A percentile compares a stretch with the other conserved stretches of the same genome.
phyloP scores from a whole-genome alignment of 2,329 filamentous ascomycete species.

The Colletotrichum cuscutae region DNA sequence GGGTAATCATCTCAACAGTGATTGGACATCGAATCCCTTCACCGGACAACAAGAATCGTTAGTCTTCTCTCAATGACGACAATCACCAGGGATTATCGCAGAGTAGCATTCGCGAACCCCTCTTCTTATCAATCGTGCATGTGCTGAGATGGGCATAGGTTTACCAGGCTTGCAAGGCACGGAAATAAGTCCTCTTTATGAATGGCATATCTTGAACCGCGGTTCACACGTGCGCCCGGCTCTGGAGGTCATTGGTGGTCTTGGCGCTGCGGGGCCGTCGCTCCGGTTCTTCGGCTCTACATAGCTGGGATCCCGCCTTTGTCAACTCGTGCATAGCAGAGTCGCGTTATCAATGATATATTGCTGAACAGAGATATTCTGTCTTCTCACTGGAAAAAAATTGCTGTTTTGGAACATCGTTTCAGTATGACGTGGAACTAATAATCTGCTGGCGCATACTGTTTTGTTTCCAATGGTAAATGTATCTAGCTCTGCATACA shows the following conservation, averaged over 20 bases:
- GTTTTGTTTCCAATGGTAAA: no score
- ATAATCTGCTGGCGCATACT: no score
- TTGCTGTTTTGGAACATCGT: no score
- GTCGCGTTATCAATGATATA: no score
- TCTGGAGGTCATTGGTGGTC: neutral
- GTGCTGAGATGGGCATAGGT: neutral
- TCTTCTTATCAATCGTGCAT: neutral
- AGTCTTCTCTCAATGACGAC: slow-evolving; percentile 6
- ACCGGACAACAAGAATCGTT: neutral
- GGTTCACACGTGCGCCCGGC: neutral
- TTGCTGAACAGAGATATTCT: no score
- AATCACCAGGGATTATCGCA: neutral
- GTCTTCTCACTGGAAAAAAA: no score
- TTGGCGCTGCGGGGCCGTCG: neutral
- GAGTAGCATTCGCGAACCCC: neutral
- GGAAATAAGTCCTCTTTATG: neutral
- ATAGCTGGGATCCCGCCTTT: no score
- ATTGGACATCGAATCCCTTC: slow-evolving; percentile 1
- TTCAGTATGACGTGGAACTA: no score
- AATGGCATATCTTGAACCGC: neutral
- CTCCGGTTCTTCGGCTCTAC: slow-evolving; percentile 10
- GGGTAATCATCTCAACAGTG: slow-evolving; percentile 12
- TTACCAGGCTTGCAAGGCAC: no score
- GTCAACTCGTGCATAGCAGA: no score
- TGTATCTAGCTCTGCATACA: no score